Evolutionary conservation across 176 grass and related monocot genomes (phyloP), one percentile per base, ranked within the genome.

Genomic region (Aegilops sharonensis): DNA sequence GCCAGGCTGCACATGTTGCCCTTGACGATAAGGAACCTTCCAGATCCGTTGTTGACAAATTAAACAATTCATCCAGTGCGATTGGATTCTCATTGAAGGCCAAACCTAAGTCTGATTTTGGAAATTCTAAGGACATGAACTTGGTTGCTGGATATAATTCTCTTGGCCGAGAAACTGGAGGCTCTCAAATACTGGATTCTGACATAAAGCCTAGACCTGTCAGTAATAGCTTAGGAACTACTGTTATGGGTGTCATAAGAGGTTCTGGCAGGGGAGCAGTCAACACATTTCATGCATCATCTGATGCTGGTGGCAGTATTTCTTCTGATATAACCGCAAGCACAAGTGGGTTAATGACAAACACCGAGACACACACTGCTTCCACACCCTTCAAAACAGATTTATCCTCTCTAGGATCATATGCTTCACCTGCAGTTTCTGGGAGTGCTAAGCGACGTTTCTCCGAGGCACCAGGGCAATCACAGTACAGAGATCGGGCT

Each of bases 401-500:
- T 87, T 79, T 85, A 67, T 96, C 94, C 65, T 90, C 88, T 74
- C 80, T 92, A 35, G 81, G 60, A 37, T 95, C 93, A 27, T 93
- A 92, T 57, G 37, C 73, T 52, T 85, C 91, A 74, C 81, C 89
- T 83, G 82, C 75, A 68, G 84, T 89, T 90, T 77, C 79, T 79
- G 92, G 79, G 54, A 90, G 85, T 80, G 97, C 88, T 45, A 99
- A 91, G 83, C 92, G 97, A 6, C 93, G 97, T 57, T 99, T 99
- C 90, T 99, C 97, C 32, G 97, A 99, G 81, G 91, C 83, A 73
- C 97, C 94, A 77, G 83, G 64, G n/a, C 90, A 93, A 78, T 79
- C 81, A 50, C 89, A 90, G 50, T 99, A 99, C 54, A 96, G 97
- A 96, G 97, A 99, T 61, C 87, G 97, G 32, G 97, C 97, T 47